Percentiles rank a stretch among this genome's conserved stretches.
Evolutionary conservation across 2,329 filamentous ascomycete genomes (phyloP).

Genomic region (Pseudocercospora cruenta): DNA sequence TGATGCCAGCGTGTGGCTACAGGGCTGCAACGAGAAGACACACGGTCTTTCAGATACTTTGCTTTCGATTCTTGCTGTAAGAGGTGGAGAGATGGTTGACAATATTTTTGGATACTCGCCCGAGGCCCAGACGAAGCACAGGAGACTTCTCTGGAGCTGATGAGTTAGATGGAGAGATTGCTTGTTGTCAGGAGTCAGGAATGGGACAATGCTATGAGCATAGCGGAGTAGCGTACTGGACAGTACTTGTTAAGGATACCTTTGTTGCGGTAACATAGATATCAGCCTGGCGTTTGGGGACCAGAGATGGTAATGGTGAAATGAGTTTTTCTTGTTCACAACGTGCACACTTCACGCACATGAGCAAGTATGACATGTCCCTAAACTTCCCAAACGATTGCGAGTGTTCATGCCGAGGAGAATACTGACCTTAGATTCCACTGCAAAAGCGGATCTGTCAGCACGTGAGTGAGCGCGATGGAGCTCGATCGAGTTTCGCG

Average conservation of each 20-base stretch:
- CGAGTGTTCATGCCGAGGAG: too few species aligned
- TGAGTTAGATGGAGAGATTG: not conserved
- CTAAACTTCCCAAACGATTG: not conserved
- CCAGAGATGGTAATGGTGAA: not conserved
- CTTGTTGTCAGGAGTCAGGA: not conserved
- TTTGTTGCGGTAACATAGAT: not conserved
- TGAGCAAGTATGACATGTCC: too few species aligned
- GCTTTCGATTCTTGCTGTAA: slow-evolving; percentile 41
- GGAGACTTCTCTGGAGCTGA: slow-evolving; percentile 19
- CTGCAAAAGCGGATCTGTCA: too few species aligned
- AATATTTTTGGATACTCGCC: slow-evolving; percentile 40
- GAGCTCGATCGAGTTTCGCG: too few species aligned
- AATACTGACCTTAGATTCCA: too few species aligned
- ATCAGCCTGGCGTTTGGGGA: not conserved
- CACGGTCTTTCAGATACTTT: slow-evolving; percentile 69
- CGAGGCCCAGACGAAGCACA: slow-evolving; percentile 18
- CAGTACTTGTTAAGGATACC: not conserved
- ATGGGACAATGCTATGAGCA: not conserved
- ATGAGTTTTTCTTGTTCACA: not conserved
- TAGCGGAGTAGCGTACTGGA: not conserved
- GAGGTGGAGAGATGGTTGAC: slow-evolving; percentile 44
- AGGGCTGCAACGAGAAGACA: slow-evolving; percentile 90
- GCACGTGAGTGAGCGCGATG: too few species aligned
- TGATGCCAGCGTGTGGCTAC: slow-evolving; percentile 83
- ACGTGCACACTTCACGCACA: not conserved